phyloP scores from a whole-genome alignment of 108 stramenopile species.

The Cyclotella cryptica region DNA sequence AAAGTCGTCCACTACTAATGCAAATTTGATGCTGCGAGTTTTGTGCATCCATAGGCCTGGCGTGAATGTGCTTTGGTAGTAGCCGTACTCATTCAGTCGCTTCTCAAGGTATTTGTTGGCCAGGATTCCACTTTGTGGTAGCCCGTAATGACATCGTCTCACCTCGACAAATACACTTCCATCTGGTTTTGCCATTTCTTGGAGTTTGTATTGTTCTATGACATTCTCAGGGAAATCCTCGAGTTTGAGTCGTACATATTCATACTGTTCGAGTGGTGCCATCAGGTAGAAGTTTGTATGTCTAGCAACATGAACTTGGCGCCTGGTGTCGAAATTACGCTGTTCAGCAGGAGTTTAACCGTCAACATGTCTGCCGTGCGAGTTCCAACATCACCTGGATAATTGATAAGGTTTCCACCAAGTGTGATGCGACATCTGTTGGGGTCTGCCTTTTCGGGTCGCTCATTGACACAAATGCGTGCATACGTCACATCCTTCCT shows the following conservation, averaged over 20 bases:
- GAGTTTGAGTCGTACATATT: constrained; percentile 48
- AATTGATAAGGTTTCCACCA: too few relatives aligned
- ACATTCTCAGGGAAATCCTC: constrained; percentile 28
- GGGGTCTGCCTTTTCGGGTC: too few relatives aligned
- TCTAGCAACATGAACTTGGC: not conserved
- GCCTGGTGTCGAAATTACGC: too few relatives aligned
- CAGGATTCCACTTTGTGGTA: constrained; percentile 16
- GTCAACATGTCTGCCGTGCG: too few relatives aligned
- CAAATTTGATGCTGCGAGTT: constrained; percentile 29
- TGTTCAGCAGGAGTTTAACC: too few relatives aligned
- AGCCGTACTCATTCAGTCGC: constrained; percentile 22
- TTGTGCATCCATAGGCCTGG: constrained; percentile 33
- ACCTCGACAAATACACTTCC: constrained; percentile 9
- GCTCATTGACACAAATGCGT: too few relatives aligned
- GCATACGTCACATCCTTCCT: too few relatives aligned
- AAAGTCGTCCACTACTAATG: not conserved
- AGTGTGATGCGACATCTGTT: too few relatives aligned
- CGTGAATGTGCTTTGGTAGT: not conserved
- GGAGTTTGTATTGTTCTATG: constrained; percentile 5
- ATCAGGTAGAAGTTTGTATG: constrained; percentile 46
- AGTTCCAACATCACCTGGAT: too few relatives aligned
- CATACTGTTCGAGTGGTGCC: constrained; percentile 18
- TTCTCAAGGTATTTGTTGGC: constrained; percentile 16
- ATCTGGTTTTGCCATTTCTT: constrained; percentile 12
- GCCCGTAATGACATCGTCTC: constrained; percentile 49